Base-by-base conservation (phyloP, 306 rosid species). In the Begonia masoniana region DNA sequence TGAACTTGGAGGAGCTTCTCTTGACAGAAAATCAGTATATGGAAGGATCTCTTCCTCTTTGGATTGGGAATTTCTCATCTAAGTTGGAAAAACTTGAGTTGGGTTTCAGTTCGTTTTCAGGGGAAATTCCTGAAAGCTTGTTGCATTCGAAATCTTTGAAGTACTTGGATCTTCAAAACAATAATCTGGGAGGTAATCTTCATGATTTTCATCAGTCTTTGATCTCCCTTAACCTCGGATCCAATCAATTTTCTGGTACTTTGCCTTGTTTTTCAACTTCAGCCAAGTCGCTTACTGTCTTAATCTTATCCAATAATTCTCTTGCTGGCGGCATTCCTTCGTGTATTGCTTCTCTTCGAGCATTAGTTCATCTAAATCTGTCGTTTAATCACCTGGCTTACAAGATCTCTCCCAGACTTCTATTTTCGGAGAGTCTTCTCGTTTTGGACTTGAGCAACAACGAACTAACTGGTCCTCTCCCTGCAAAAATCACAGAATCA, bases 361-460 rank as follows among this genome's bases (percentile, higher is more conserved):
- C 78, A 47, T 69, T 92, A 77, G 77, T 80, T 47, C 88, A 81
- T 73, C 68, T 92, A 16, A 86, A 86, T 68, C 76, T 92, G 14
- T 92, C 99, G 4, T 71, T 66, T 60, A 92, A 92, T 62, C 96
- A 79, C 23, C 74, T 92, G 67, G 71, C 65, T 43, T 92, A 77
- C 64, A 78, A 77, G 60, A 68, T 92, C 51, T 78, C 89, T 57
- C 96, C 99, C 0, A 74, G 93, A 42, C 88, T 92, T 66, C 74
- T 86, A 59, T 86, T 92, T 70, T 71, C 99, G 0, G 88, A 83
- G 76, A 79, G 78, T 70, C 95, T 92, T 64, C 83, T 92, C 52
- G 88, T 83, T 57, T 76, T 92, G 84, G 99, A 92, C 62, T 81
- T 92, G 67, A 92, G 99, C 74, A 58, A 83, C 67, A 92, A 92